phyloP scores from a whole-genome alignment of 768 basidiomycete species.

The Lactifluus volemus region DNA sequence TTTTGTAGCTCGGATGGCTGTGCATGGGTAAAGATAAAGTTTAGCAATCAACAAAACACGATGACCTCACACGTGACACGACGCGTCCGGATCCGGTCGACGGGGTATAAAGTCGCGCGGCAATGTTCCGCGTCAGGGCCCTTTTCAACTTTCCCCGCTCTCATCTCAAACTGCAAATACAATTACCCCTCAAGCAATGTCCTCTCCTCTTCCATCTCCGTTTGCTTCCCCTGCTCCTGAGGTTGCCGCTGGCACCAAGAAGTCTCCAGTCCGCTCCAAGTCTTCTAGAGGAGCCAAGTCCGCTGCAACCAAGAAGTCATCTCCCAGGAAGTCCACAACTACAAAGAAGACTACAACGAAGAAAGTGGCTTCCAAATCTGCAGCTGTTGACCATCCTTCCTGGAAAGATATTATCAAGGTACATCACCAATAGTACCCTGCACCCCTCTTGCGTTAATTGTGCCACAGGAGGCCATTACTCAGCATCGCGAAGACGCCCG shows the following conservation, averaged over 20 bases:
- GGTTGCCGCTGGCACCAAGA: not conserved
- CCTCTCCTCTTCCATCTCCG: conserved; percentile 15
- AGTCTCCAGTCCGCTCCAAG: conserved; percentile 9
- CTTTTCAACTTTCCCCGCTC: conserved; percentile 5
- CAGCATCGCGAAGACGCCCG: conserved; percentile 56
- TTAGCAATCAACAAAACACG: conserved; percentile 18
- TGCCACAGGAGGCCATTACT: conserved; percentile 60
- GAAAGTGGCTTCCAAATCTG: conserved; percentile 15
- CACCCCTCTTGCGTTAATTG: not conserved
- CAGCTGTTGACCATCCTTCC: conserved; percentile 25
- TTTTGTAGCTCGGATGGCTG: conserved; percentile 16
- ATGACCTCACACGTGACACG: conserved; percentile 18
- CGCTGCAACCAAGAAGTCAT: conserved; percentile 11
- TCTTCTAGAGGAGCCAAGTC: conserved; percentile 14
- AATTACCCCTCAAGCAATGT: conserved; percentile 2
- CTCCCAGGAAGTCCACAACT: conserved; percentile 12
- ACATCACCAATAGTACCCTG: not conserved
- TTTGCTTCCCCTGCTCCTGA: conserved; percentile 13
- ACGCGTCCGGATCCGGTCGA: conserved; percentile 12
- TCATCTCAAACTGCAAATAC: not conserved
- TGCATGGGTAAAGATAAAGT: conserved; percentile 15
- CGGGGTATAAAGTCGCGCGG: conserved; percentile 19
- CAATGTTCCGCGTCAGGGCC: not conserved
- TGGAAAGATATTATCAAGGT: conserved; percentile 35
- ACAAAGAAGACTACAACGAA: conserved; percentile 16